Percentiles rank a stretch among this genome's conserved stretches.
Evolutionary conservation across 108 stramenopile species (phyloP).

Genomic region (Seminavis robusta): DNA sequence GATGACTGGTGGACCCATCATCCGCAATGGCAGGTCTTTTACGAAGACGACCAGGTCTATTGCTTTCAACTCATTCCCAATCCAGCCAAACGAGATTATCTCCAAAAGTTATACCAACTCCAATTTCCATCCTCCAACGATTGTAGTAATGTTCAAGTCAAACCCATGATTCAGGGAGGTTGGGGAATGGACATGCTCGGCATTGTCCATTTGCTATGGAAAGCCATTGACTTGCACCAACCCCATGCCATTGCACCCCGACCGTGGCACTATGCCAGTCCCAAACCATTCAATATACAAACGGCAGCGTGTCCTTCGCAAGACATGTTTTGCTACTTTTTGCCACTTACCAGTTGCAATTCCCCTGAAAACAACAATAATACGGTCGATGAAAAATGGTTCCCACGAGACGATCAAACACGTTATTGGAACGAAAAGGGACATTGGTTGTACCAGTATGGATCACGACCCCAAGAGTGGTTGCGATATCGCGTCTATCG

Average conservation of each 20-base stretch:
- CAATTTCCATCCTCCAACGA: not conserved
- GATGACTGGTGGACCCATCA: constrained; percentile 29
- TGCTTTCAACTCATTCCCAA: constrained; percentile 5
- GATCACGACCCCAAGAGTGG: constrained; percentile 15
- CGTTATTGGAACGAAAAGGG: too few species aligned
- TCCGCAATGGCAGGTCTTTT: constrained; percentile 11
- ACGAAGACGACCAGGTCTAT: not conserved
- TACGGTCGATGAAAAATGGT: not conserved
- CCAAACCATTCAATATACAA: constrained; percentile 1
- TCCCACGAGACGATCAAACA: too few species aligned
- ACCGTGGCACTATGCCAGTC: constrained; percentile 9
- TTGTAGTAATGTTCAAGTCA: too few species aligned
- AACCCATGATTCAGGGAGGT: not conserved
- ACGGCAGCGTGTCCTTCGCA: constrained; percentile 2
- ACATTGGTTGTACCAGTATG: constrained; percentile 13
- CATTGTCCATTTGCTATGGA: not conserved
- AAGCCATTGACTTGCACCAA: not conserved
- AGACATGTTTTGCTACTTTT: constrained; percentile 10
- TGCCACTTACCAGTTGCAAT: not conserved
- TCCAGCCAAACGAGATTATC: not conserved
- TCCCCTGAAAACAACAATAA: not conserved
- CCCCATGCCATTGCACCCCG: not conserved
- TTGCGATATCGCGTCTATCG: constrained; percentile 1
- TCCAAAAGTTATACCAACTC: not conserved
- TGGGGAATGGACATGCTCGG: constrained; percentile 2